Evolutionary conservation across 2,329 filamentous ascomycete genomes (phyloP).

Genomic region (Pleochaeta shiraiana): DNA sequence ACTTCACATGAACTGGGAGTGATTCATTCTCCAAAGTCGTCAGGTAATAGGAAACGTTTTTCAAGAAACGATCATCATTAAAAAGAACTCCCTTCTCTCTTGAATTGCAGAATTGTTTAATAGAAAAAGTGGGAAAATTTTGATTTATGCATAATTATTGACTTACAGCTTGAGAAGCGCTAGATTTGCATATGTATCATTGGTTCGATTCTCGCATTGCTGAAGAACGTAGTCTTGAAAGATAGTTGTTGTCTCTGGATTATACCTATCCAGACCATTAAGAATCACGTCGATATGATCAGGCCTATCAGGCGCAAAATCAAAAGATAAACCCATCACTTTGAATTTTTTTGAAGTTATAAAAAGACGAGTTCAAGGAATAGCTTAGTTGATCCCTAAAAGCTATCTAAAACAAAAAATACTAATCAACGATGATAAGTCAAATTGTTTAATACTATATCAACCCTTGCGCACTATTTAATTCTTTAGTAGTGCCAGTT

Average conservation of each 20-base stretch:
- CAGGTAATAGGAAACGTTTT: conserved; percentile 99
- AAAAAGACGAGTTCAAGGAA: too few species aligned
- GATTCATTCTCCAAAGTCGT: conserved; percentile 36
- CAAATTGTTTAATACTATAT: too few species aligned
- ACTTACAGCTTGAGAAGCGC: conserved; percentile 94
- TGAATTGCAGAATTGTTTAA: too few species aligned
- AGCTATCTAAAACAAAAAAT: too few species aligned
- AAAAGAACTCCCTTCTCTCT: too few species aligned
- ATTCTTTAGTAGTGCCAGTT: too few species aligned
- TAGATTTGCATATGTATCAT: conserved; percentile 92
- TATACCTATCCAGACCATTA: conserved; percentile 95
- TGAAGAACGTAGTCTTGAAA: conserved; percentile 89
- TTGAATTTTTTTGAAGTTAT: background rate
- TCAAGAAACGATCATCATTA: conserved; percentile 30
- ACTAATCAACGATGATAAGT: too few species aligned
- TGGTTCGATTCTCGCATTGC: conserved; percentile 88
- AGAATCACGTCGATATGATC: conserved; percentile 85
- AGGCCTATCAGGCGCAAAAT: conserved; percentile 80
- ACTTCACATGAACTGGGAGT: conserved; percentile 42
- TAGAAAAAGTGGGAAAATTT: too few species aligned
- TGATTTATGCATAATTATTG: too few species aligned
- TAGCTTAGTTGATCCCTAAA: too few species aligned
- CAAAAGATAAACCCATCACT: conserved; percentile 30
- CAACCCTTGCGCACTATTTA: too few species aligned
- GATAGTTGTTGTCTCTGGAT: conserved; percentile 80